A percentile compares a stretch with the other conserved stretches of the same genome.
These are phyloP conservation scores for Scenedesmus sp. DNA, from an alignment of 163 green algal species.

Conservation along the genomic window DNA sequence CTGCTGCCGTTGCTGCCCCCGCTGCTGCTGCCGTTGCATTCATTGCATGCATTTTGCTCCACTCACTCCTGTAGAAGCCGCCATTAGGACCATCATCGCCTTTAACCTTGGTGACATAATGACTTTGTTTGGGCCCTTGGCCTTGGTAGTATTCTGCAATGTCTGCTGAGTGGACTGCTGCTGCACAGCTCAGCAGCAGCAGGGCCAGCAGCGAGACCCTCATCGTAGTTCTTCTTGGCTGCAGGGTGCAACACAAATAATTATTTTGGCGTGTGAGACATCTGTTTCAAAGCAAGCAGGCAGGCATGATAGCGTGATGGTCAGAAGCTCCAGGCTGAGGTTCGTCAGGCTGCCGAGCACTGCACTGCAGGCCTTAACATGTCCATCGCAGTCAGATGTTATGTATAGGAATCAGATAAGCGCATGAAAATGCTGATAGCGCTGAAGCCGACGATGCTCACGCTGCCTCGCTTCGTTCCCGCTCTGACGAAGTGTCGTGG, in stretches of 20 bases:
- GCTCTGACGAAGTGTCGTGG: neutral
- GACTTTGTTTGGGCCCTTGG: neutral
- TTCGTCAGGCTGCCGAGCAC: neutral
- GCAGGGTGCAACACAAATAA: no score
- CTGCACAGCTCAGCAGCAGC: neutral
- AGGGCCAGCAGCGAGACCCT: neutral
- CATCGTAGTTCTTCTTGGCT: neutral
- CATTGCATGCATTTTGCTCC: neutral
- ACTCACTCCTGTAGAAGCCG: constrained; percentile 9
- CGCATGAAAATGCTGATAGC: neutral
- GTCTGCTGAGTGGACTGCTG: neutral
- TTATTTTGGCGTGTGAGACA: neutral
- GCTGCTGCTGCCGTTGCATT: constrained; percentile 1
- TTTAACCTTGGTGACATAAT: neutral
- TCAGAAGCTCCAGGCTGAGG: neutral
- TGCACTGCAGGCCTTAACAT: no score
- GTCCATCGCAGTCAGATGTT: no score
- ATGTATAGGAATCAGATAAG: no score
- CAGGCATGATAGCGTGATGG: neutral
- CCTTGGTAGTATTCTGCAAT: constrained; percentile 4
- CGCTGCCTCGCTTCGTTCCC: neutral
- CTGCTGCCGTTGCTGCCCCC: constrained; percentile 14
- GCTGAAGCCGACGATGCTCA: neutral
- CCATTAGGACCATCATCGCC: neutral
- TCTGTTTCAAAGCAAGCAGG: neutral